Evolutionary conservation across 2,329 filamentous ascomycete species (phyloP).

Genomic region (Triangularia verruculosa): DNA sequence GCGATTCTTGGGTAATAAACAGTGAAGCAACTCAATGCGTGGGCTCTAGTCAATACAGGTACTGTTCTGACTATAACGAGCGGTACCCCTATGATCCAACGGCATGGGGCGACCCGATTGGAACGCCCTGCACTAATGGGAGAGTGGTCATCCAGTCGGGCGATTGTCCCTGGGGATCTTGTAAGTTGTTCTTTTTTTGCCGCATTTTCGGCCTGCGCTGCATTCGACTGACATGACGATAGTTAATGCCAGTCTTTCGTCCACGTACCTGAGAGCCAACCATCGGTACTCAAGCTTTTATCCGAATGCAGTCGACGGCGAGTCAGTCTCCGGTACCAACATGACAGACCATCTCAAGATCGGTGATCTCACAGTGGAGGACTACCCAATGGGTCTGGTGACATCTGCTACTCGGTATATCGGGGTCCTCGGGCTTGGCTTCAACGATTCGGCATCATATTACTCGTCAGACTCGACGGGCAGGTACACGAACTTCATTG

Average conservation of each 20-base stretch:
- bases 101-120: neutral
- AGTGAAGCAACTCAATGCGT: slow-evolving; percentile 14
- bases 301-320: slow-evolving; percentile 14
- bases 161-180: slow-evolving; percentile 29
- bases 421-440: slow-evolving; percentile 32
- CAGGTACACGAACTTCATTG: slow-evolving; percentile 27
- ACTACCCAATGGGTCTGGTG: slow-evolving; percentile 32
- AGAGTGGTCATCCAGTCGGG: neutral
- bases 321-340: slow-evolving; percentile 25
- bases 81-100: slow-evolving; percentile 1
- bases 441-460: slow-evolving; percentile 21
- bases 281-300: slow-evolving; percentile 16
- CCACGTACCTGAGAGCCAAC: slow-evolving; percentile 21
- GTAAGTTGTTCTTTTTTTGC: slow-evolving; percentile 20
- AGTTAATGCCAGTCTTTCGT: slow-evolving; percentile 16
- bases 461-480: slow-evolving; percentile 8
- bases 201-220: neutral
- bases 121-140: neutral
- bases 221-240: neutral
- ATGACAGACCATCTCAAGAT: slow-evolving; percentile 31
- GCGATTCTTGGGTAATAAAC: slow-evolving; percentile 33
- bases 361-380: slow-evolving; percentile 27
- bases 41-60: slow-evolving; percentile 9
- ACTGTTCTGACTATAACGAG: slow-evolving; percentile 4
- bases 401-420: slow-evolving; percentile 18